A percentile compares a stretch with the other conserved stretches of the same genome.
phyloP scores from a whole-genome alignment of 495 filamentous ascomycete genomes.

The Xylaria telfairii region DNA sequence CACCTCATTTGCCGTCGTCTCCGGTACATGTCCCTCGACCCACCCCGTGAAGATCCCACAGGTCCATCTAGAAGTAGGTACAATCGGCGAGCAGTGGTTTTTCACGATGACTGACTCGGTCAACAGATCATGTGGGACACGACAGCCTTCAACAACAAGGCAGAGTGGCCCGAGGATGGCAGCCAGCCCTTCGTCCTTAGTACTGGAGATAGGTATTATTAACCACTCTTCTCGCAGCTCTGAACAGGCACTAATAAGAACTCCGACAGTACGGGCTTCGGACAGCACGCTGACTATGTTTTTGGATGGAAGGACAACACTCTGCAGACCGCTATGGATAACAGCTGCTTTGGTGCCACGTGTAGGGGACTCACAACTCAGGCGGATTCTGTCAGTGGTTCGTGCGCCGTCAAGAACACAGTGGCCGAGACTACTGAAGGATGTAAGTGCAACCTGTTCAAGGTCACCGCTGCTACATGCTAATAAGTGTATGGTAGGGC shows the following conservation, averaged over 20 bases:
- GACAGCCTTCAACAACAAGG: constrained; percentile 45
- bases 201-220: constrained; percentile 46
- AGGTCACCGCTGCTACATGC: neutral
- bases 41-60: constrained; percentile 50
- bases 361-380: constrained; percentile 42
- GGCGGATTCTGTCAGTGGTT: constrained; percentile 38
- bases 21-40: constrained; percentile 42
- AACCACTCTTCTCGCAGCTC: neutral
- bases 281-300: constrained; percentile 54
- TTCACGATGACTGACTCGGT: neutral
- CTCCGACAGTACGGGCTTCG: constrained; percentile 43
- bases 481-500: constrained; percentile 22
- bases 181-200: constrained; percentile 48
- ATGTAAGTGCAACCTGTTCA: constrained; percentile 38
- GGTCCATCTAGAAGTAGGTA: constrained; percentile 42
- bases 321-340: constrained; percentile 52
- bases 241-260: neutral
- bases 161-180: constrained; percentile 49
- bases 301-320: constrained; percentile 51
- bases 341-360: constrained; percentile 43
- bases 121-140: constrained; percentile 44
- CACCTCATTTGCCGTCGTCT: constrained; percentile 29
- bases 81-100: neutral
- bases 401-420: constrained; percentile 43
- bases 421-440: constrained; percentile 46